Evolutionary conservation across 2,329 filamentous ascomycete species (phyloP), one percentile per base, ranked within the genome.

Genomic region (Cryphonectria carpinicola): DNA sequence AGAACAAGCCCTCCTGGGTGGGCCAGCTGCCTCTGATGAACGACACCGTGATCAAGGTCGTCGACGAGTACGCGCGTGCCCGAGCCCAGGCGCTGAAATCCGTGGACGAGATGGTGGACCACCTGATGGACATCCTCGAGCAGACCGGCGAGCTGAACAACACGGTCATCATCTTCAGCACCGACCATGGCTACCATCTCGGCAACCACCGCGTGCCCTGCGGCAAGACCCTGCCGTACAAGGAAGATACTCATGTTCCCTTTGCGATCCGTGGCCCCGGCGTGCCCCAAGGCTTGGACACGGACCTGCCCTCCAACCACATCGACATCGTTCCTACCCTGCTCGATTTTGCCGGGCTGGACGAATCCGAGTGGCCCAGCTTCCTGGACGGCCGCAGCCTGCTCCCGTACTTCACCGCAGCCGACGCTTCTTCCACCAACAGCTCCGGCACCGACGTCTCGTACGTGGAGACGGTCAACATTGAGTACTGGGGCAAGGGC

Each of bases 241-340:
- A 89, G 72, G 86, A 88, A 74, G 88, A 90, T 74, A 86, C 88
- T 67, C 85, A 88, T 39, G 82, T 90, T 1, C 88, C 88, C 80
- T 82, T 91, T 5, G 82, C 88, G 49, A 83, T 91, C 25, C 83
- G 88, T 13, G 89, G 89, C 0, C 89, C 89, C 0, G 86, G 87
- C 0, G 79, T 91, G 2, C 78, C 83, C 0, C 74, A 77, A 14
- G 84, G 83, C 1, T 73, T 80, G 10, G 79, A 78, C 0, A 79
- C 81, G 3, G 78, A 85, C 32, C 77, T 83, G 5, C 85, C 89
- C 1, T 90, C 87, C 0, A 87, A 88, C 0, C 90, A 92, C 74
- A 86, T 89, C 3, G 90, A 92, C 74, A 79, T 92, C 1, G 88
- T 87, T 0, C 89, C 90, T 0, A 92, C 89, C 0, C 77, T 91